phyloP scores from a whole-genome alignment of 2,329 filamentous ascomycete genomes.

The Colletotrichum theobromicola region DNA sequence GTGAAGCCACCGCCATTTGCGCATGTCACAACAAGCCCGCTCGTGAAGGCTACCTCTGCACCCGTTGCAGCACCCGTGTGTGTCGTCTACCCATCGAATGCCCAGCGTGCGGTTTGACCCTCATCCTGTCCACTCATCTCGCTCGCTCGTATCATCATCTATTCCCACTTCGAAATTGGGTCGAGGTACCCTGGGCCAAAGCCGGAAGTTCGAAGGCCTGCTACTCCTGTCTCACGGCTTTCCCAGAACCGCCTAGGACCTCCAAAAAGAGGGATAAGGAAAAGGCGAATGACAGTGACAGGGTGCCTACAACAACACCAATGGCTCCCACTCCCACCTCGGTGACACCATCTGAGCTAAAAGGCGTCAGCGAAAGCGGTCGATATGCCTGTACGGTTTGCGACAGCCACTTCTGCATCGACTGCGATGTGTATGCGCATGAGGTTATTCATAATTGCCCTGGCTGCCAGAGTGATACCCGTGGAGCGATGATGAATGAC shows the following conservation, averaged over 20 bases:
- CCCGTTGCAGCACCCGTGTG: conserved; percentile 85
- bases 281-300: conserved; percentile 10
- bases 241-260: conserved; percentile 58
- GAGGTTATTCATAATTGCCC: conserved; percentile 96
- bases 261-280: conserved; percentile 26
- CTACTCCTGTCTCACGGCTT: conserved; percentile 77
- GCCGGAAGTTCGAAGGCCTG: conserved; percentile 70
- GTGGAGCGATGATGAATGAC: conserved; percentile 28
- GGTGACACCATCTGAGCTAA: conserved; percentile 36
- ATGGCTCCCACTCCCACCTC: conserved; percentile 22
- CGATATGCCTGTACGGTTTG: conserved; percentile 92
- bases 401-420: conserved; percentile 91
- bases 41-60: conserved; percentile 88
- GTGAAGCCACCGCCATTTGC: conserved; percentile 74
- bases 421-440: conserved; percentile 95
- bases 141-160: conserved; percentile 93
- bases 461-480: conserved; percentile 72
- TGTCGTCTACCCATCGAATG: conserved; percentile 91
- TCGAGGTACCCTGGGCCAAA: conserved; percentile 83
- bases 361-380: conserved; percentile 82
- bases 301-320: conserved; percentile 15
- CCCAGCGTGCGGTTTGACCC: conserved; percentile 86
- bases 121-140: conserved; percentile 92
- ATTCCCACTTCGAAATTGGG: conserved; percentile 89
- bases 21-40: conserved; percentile 87